Percentiles rank a stretch among this genome's conserved stretches.
These are phyloP conservation scores for Corymbia maculata DNA, from an alignment of 345 rosid genomes.

Conservation along the genomic window DNA sequence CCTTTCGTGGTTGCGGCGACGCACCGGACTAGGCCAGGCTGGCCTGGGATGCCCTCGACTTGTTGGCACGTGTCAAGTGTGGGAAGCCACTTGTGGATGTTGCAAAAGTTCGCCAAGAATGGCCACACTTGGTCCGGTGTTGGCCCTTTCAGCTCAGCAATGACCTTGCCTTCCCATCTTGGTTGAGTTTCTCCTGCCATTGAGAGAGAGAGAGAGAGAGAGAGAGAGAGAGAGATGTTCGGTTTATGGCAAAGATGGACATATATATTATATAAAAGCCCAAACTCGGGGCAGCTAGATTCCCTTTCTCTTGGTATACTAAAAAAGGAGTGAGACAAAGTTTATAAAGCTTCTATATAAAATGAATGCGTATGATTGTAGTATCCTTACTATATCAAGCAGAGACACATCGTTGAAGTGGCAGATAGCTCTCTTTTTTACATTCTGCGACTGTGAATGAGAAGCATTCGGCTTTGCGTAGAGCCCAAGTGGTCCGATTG, in stretches of 20 bases:
- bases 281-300: not conserved
- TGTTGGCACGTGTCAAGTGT: not conserved
- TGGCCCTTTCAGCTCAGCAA: not conserved
- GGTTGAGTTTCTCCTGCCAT: not conserved
- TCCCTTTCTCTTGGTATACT: not conserved
- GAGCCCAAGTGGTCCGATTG: not conserved
- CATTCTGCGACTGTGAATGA: not conserved
- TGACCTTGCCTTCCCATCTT: not conserved
- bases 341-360: not conserved
- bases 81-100: not conserved
- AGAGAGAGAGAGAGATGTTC: not conserved
- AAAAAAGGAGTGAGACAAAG: fast-evolving
- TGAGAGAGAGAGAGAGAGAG: not conserved
- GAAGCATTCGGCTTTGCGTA: not conserved
- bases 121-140: not conserved
- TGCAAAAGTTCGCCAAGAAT: not conserved
- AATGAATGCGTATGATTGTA: not conserved
- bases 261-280: not conserved
- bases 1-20: not conserved
- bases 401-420: no score
- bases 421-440: not conserved
- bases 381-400: not conserved
- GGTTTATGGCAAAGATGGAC: not conserved
- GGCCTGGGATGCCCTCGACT: not conserved
- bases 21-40: not conserved